Evolutionary conservation across 495 filamentous ascomycete genomes (phyloP), one percentile per base, ranked within the genome.

Genomic region (Aspergillus indologenus): DNA sequence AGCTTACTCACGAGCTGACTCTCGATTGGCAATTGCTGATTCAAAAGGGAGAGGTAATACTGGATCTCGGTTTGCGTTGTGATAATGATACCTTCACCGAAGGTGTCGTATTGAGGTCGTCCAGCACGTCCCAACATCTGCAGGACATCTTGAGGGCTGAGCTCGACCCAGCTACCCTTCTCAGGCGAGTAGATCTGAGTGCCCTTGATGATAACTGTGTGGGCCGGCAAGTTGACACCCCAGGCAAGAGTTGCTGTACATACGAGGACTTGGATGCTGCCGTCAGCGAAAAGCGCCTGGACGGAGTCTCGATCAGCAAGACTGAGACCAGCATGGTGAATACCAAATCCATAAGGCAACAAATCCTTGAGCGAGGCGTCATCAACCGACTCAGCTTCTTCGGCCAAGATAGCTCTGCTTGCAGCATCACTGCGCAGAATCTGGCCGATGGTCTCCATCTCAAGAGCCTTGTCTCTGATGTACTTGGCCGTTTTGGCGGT

Each of bases 101-200:
- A 98, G 0, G 92, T 97, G 71, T 99, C 94, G 65, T 91, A 99
- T 64, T 99, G 94, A 9, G 94, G 94, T 55, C 94, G 85, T 68
- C 94, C 94, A 45, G 94, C 94, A 76, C 94, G 91, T 64, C 94
- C 94, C 62, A 99, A 85, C 94, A 99, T 99, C 71, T 99, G 94
- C 34, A 99, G 79, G 45, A 98, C 93, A 74, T 99, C 94, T 67
- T 99, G 94, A 12, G 95, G 94, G 64, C 92, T 96, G 57, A 99
- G 70, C 66, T 99, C 95, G 17, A 99, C 95, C 92, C 94, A 99
- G 69, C 90, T 92, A 75, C 94, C 94, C 74, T 97, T 98, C 70
- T 99, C 94, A 0, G 94, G 95, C 4, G 95, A 98, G 71, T 99
- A 99, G 43, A 98, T 87, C 68, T 96, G 91, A 0, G 94, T 99